Conservation (phyloP, 441 rosid genomes). For the Pelargonium cotyledonis region DNA sequence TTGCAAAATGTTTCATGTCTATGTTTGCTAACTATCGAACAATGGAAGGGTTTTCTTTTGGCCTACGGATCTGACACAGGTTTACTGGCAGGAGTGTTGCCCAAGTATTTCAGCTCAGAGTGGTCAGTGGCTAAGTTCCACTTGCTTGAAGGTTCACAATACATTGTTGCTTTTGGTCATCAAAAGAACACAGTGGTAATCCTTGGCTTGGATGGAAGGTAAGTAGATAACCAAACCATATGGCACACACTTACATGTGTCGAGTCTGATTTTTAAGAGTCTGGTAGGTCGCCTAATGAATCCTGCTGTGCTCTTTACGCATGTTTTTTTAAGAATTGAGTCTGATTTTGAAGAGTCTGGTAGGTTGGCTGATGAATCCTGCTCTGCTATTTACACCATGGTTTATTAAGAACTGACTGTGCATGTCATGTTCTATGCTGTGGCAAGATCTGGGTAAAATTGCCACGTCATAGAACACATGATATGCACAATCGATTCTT, state of each 20-base stretch:
- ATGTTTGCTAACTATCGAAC: not conserved
- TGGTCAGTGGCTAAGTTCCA: conserved; percentile 95
- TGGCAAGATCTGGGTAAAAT: too few species aligned
- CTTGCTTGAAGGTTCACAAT: conserved; percentile 64
- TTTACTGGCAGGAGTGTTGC: conserved; percentile 59
- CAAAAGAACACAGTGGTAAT: conserved; percentile 55
- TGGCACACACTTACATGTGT: not conserved
- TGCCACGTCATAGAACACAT: too few species aligned
- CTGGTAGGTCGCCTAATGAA: too few species aligned
- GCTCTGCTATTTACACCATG: too few species aligned
- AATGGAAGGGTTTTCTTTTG: not conserved
- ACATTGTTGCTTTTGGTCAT: conserved; percentile 75
- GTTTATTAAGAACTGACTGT: too few species aligned
- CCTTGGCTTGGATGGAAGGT: conserved; percentile 88
- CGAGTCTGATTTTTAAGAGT: too few species aligned
- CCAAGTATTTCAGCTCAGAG: conserved; percentile 90
- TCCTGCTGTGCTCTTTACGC: too few species aligned
- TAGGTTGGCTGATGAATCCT: too few species aligned
- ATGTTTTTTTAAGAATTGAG: too few species aligned
- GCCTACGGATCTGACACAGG: conserved; percentile 1
- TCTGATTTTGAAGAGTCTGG: too few species aligned
- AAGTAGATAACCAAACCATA: conserved; percentile 16
- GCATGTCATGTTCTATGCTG: too few species aligned
- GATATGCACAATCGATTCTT: too few species aligned
- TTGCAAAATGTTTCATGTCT: not conserved